Base-by-base conservation (phyloP, 352 stramenopile genomes). In the Plasmopara muralis region DNA sequence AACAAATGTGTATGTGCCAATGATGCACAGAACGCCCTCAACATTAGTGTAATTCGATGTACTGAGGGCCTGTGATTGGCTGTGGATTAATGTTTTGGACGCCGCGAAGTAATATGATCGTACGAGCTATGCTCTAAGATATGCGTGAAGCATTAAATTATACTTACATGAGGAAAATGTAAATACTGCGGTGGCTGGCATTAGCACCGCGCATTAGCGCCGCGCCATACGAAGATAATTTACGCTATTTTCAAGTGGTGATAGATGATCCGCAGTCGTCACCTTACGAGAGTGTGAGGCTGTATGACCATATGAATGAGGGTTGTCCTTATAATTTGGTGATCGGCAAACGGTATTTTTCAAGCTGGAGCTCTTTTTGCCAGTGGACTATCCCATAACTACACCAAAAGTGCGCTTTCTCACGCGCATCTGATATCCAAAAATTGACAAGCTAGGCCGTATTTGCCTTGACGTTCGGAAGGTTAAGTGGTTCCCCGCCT, bases 401-500 rank as follows among this genome's bases (percentile, higher is more conserved):
- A 92, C 95, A 28, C 96, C 96, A 20, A 98, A 98, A 81, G 89
- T 95, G 43, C 89, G 95, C 43, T 98, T 98, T 69, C 70, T 98
- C 16, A 99, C 96, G 44, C 97, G 97, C 77, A 98, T 99, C 55
- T 99, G 98, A 63, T 95, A 99, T 72, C 94, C 93, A 14, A 99
- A 98, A 78, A 97, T 99, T 53, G 95, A 99, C 77, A 97, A 98
- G 68, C 76, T 98, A 10, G 95, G 95, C 18, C 77, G 95, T 52
- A 99, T 99, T 69, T 99, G 95, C 60, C 83, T 99, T 42, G 96
- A 99, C 65, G 98, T 99, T 67, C 79, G 99, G 52, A 99, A 99
- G 72, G 95, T 98, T 77, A 98, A 99, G 74, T 99, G 96, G 96
- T 98, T n/a, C 47, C 96, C 96, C 0, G 95, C 95, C n/a, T 81